A percentile compares a stretch with the other conserved stretches of the same genome.
These are phyloP conservation scores for Zanthoxylum bungeanum DNA, from an alignment of 345 rosid genomes.

Conservation along the genomic window DNA sequence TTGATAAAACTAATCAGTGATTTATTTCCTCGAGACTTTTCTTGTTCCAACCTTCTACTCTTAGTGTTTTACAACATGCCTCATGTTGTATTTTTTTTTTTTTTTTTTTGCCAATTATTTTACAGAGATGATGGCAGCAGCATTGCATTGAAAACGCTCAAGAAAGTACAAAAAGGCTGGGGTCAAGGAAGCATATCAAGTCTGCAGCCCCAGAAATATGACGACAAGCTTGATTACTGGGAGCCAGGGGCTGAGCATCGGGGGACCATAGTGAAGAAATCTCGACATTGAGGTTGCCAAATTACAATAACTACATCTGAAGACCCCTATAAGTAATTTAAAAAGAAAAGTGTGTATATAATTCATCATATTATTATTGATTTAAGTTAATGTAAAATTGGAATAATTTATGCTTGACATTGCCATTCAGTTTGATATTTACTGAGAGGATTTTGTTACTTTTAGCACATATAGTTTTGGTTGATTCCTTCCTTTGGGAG, in stretches of 20 bases:
- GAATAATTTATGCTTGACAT: background rate
- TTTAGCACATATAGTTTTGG: background rate
- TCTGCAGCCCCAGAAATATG: constrained; percentile 50
- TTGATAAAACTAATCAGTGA: background rate
- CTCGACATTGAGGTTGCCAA: background rate
- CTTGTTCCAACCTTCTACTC: background rate
- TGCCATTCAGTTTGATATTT: background rate
- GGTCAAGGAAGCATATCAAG: constrained; percentile 62
- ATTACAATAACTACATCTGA: background rate
- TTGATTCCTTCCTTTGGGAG: too few relatives aligned
- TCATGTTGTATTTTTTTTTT: constrained; percentile 14
- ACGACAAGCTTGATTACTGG: constrained; percentile 55
- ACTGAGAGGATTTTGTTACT: background rate
- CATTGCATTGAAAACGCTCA: constrained; percentile 68
- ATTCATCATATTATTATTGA: background rate
- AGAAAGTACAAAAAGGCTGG: constrained; percentile 73
- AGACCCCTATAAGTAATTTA: background rate
- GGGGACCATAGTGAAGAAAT: background rate
- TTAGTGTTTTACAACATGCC: constrained; percentile 3
- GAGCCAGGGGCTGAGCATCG: constrained; percentile 25
- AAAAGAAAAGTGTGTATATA: background rate
- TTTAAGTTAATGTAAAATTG: background rate
- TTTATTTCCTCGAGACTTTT: background rate
- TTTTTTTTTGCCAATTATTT: constrained; percentile 25
- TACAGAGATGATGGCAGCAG: constrained; percentile 96